phyloP scores from a whole-genome alignment of 371 early-diverging fungal species.

The Mortierella sp. region DNA sequence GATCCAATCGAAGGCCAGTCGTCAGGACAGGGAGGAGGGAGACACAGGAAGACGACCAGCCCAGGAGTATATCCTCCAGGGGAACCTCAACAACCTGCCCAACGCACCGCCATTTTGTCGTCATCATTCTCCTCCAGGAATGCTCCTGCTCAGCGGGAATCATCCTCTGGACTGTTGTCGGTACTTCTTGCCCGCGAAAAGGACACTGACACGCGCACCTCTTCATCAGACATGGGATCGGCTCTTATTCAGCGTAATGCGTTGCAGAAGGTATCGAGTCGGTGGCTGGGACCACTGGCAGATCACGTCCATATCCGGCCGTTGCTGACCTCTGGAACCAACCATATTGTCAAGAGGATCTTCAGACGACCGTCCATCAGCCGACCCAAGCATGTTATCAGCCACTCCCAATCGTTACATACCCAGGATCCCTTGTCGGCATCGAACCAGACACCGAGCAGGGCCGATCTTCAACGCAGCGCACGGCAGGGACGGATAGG shows the following conservation, averaged over 20 bases:
- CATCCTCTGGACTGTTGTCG: conserved; percentile 34
- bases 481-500: conserved; percentile 11
- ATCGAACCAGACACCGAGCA: conserved; percentile 11
- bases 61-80: conserved; percentile 6
- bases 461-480: conserved; percentile 11
- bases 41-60: conserved; percentile 24
- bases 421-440: conserved; percentile 5
- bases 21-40: background rate
- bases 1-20: background rate
- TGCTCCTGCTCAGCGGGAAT: background rate
- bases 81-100: background rate
- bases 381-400: conserved; percentile 22
- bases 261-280: conserved; percentile 24
- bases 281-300: conserved; percentile 48
- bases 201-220: conserved; percentile 7
- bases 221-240: conserved; percentile 15
- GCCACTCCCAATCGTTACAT: conserved; percentile 20
- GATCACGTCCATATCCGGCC: conserved; percentile 52
- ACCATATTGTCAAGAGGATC: conserved; percentile 48
- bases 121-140: conserved; percentile 1
- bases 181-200: conserved; percentile 37
- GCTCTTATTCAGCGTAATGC: conserved; percentile 12
- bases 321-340: conserved; percentile 37
- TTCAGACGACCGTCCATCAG: conserved; percentile 32
- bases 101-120: background rate